Base-by-base conservation (phyloP, 768 basidiomycete species). In the Mrakia frigida region DNA sequence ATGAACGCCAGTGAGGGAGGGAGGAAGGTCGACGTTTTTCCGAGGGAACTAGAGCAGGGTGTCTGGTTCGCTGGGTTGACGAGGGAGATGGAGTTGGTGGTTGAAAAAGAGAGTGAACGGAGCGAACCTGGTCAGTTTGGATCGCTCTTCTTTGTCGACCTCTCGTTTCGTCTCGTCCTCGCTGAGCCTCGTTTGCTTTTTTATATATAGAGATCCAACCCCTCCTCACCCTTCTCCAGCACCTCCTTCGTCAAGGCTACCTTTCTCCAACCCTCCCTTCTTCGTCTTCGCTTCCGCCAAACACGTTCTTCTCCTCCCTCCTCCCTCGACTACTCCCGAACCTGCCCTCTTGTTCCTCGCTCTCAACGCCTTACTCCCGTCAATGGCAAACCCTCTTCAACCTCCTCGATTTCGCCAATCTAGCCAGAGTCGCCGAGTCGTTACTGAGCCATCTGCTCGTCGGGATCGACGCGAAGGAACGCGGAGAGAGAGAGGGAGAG, bases 1-100 rank as follows among this genome's bases (percentile, higher is more conserved):
- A 90, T 91, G 33, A 97, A 98, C 83, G 87, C 87, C 3, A 82
- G 89, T 46, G 87, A 85, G 39, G 85, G 84, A 31, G 84, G 84
- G 65, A 81, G 80, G 39, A 80, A 79, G 5, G 80, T 87, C 2
- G 77, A 79, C 25, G 46, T n/a, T n/a, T n/a, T 81, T 7, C 90
- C 90, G 0, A 77, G 80, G 25, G 81, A 79, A 25, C 83, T 97
- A 63, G 86, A 89, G n/a, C 10, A 31, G 0, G 65, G 33, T 1
- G 5, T 3, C 0, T 63, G 70, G 63, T 59, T 77, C 25, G 63
- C n/a, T 0, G 10, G 31, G 2, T 7, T 77, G 21, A 31, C 67
- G 11, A 25, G 23, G 46, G 63, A 52, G 31, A 37, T 77, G 21
- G 76, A 77, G 28, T 18, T 16, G 14, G 31, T 77, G 6, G 39